Conservation (phyloP, 306 rosid species). For the Cucumis hystrix region DNA sequence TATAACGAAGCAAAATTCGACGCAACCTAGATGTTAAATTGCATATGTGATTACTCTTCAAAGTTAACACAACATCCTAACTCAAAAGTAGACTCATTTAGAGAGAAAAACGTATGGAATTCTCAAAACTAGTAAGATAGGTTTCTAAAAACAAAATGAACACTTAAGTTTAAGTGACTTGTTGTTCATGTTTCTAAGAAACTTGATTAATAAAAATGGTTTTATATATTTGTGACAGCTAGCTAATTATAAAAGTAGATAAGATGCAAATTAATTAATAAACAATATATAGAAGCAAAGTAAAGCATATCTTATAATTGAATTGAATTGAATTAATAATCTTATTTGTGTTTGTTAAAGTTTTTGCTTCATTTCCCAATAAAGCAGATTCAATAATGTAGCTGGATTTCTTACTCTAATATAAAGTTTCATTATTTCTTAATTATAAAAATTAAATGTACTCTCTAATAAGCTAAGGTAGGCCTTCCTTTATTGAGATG, state of each 20-base stretch:
- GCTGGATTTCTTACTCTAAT: slow-evolving; percentile 4
- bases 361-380: slow-evolving; percentile 6
- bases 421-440: neutral
- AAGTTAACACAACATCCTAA: no score
- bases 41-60: no score
- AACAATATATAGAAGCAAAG: neutral
- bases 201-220: neutral
- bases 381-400: slow-evolving; percentile 4
- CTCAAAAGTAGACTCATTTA: no score
- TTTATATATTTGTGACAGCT: neutral
- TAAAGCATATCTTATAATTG: neutral
- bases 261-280: neutral
- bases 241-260: neutral
- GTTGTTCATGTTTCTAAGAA: neutral
- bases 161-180: no score
- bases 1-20: no score
- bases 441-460: neutral
- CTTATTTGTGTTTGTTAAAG: neutral
- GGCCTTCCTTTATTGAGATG: neutral
- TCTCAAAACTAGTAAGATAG: no score
- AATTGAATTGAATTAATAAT: neutral
- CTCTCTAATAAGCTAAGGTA: neutral
- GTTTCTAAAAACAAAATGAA: no score
- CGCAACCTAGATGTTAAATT: no score
- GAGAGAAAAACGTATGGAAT: no score